Evolutionary conservation across 768 basidiomycete species (phyloP).

Genomic region (Lactarius hatsudake): DNA sequence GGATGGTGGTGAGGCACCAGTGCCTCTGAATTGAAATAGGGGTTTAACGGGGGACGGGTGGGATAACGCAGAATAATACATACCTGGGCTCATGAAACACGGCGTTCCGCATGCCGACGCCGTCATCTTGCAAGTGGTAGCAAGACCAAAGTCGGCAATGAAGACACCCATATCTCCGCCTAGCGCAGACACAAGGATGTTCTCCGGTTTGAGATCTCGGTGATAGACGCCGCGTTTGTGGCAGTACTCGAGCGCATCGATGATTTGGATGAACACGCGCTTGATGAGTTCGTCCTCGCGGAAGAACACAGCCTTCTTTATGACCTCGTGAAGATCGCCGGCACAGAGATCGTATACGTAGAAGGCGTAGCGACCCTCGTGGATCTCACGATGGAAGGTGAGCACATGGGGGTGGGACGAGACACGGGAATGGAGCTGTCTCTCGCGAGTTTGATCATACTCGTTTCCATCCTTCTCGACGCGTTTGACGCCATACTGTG

Average conservation of each 20-base stretch:
- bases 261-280: constrained; percentile 14
- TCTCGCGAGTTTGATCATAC: constrained; percentile 51
- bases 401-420: constrained; percentile 78
- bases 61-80: not conserved
- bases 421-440: constrained; percentile 71
- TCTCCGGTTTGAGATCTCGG: constrained; percentile 9
- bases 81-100: constrained; percentile 19
- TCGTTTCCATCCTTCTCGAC: constrained; percentile 49
- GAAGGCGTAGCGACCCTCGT: constrained; percentile 64
- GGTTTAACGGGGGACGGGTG: not conserved
- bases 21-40: constrained; percentile 3
- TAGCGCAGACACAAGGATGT: not conserved
- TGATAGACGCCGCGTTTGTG: constrained; percentile 19
- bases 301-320: constrained; percentile 4
- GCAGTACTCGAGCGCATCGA: constrained; percentile 19
- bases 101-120: constrained; percentile 1
- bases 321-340: constrained; percentile 13
- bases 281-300: constrained; percentile 20
- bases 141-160: constrained; percentile 20
- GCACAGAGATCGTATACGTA: constrained; percentile 20
- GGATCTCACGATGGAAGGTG: constrained; percentile 81
- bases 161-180: constrained; percentile 8
- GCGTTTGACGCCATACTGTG: constrained; percentile 84
- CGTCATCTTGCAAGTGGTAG: constrained; percentile 12
- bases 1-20: not conserved